These are phyloP conservation scores for Nakazawaea laoshanensis DNA, from an alignment of 805 yeast species.

Conservation along the genomic window DNA sequence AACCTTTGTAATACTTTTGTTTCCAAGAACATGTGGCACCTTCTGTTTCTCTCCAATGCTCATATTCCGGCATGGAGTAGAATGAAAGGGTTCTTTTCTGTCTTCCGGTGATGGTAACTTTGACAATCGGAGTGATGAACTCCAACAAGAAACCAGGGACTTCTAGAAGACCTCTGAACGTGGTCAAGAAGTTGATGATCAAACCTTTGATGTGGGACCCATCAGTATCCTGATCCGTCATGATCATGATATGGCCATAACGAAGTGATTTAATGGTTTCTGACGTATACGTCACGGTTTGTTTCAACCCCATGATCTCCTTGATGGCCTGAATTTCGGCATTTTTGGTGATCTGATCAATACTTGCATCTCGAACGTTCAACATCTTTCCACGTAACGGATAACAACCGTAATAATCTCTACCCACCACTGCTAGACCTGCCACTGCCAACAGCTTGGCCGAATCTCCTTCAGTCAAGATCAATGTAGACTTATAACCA, in stretches of 20 bases:
- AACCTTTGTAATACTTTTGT: slow-evolving; percentile 95
- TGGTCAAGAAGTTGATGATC: slow-evolving; percentile 80
- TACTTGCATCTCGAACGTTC: slow-evolving; percentile 92
- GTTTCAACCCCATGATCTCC: slow-evolving; percentile 92
- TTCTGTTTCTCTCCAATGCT: slow-evolving; percentile 82
- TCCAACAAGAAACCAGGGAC: slow-evolving; percentile 90
- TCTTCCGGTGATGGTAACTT: slow-evolving; percentile 68
- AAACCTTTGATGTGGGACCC: slow-evolving; percentile 97
- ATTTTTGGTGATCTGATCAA: slow-evolving; percentile 91
- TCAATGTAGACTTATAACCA: slow-evolving; percentile 85
- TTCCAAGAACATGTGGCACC: slow-evolving; percentile 74
- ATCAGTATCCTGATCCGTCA: slow-evolving; percentile 99
- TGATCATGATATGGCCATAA: slow-evolving; percentile 95
- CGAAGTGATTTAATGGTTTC: slow-evolving; percentile 67
- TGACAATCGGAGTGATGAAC: slow-evolving; percentile 94
- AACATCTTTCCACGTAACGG: slow-evolving; percentile 92
- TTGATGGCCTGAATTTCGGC: slow-evolving; percentile 93
- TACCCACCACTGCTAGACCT: slow-evolving; percentile 90
- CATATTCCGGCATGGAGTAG: slow-evolving; percentile 94
- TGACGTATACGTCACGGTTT: slow-evolving; percentile 63
- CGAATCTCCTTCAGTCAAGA: slow-evolving; percentile 95
- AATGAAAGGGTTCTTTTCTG: slow-evolving; percentile 56
- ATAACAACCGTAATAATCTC: slow-evolving; percentile 91
- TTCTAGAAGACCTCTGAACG: slow-evolving; percentile 87
- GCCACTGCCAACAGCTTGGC: slow-evolving; percentile 88